Percentiles rank a stretch among this genome's conserved stretches.
These are phyloP conservation scores for Kuraishia piskuri DNA, from an alignment of 805 yeast genomes.

Conservation along the genomic window DNA sequence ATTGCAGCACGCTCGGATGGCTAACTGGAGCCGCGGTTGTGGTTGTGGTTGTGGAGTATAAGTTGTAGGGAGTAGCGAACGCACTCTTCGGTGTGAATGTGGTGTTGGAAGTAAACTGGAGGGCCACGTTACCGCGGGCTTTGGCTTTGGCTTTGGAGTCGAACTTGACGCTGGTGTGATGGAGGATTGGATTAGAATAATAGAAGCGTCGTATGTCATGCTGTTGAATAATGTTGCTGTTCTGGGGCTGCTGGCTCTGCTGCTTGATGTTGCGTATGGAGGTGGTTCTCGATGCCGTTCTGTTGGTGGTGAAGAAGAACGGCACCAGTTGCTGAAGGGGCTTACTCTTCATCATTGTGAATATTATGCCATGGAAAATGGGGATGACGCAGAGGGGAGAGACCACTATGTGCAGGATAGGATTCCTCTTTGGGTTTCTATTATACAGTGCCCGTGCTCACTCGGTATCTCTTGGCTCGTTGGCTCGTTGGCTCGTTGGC, in stretches of 20 bases:
- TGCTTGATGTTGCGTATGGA: not conserved
- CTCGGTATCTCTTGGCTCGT: no score
- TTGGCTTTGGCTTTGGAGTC: not conserved
- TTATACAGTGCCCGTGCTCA: no score
- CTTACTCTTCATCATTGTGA: not conserved
- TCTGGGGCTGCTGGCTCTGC: not conserved
- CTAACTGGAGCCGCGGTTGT: not conserved
- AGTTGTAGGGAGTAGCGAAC: not conserved
- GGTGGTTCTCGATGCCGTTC: conserved; percentile 4
- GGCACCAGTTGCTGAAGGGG: not conserved
- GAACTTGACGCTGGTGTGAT: conserved; percentile 4
- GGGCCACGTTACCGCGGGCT: not conserved
- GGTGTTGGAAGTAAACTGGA: conserved; percentile 1
- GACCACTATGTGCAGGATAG: not conserved
- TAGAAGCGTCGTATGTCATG: conserved; percentile 9
- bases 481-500: no score
- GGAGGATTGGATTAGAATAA: conserved; percentile 14
- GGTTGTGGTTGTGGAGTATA: not conserved
- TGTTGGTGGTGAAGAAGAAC: conserved; percentile 5
- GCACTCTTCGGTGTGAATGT: not conserved
- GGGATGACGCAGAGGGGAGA: not conserved
- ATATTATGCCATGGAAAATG: not conserved
- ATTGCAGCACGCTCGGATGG: conserved; percentile 16
- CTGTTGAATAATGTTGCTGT: not conserved
- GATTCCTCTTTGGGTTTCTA: no score